Base-by-base conservation (phyloP, 495 filamentous ascomycete species). In the Podospora australis region DNA sequence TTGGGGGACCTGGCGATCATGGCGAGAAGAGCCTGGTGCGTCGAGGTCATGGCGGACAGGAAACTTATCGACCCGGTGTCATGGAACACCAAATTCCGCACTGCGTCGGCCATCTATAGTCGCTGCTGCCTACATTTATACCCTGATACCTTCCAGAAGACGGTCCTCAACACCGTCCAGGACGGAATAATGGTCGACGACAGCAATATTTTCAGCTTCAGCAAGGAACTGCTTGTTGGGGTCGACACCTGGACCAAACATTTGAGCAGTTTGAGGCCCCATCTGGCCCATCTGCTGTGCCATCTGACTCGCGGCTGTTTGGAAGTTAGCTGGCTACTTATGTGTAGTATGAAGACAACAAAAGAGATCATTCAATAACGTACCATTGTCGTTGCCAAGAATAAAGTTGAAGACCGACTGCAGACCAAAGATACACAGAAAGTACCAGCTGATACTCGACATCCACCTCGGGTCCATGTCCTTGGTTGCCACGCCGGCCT, bases 351-450 rank as follows among this genome's bases (percentile, higher is more conserved):
- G 38, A 1, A 24, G 3, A 17, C 6, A 9, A 10, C 13, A 40
- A 34, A 38, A 5, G 13, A 28, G 22, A 20, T 21, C 19, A 35
- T 14, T n/a, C 23, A 32, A 14, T 17, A 20, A 68, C 82, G 66
- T 71, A 96, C 90, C 79, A 62, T 98, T 98, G 55, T 97, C 91
- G 64, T 85, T 91, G 10, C 92, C 92, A 17, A 98, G 78, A 39
- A 98, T 81, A 64, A 96, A 97, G 54, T 89, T 95, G 69, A 96
- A 98, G n/a, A 97, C 90, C 40, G 90, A 86, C 65, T 96, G 91
- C 44, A 98, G 75, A 29, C 92, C 92, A 65, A 98, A 95, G 52
- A 97, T 79, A 57, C 92, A 96, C 42, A 98, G 71, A 63, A 98
- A 97, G 70, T 98, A 98, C 91, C 90, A 97, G 39, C 90, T 96